Conservation (phyloP, 2,329 filamentous ascomycete genomes). For the Clarireedia paspali region DNA sequence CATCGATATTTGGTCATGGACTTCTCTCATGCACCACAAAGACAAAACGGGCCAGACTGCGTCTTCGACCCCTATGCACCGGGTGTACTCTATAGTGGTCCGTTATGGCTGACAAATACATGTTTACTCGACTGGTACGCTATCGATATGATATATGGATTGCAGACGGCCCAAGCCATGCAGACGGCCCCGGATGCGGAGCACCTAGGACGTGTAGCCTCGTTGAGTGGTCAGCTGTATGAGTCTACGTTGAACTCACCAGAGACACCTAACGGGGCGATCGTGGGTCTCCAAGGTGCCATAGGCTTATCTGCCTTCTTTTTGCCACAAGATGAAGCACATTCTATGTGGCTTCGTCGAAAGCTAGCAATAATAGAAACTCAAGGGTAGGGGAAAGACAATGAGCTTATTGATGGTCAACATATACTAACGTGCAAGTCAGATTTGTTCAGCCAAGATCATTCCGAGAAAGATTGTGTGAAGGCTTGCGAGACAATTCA, state of each 20-base stretch:
- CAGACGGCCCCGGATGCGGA: constrained; percentile 42
- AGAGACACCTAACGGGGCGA: constrained; percentile 57
- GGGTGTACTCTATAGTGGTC: constrained; percentile 60
- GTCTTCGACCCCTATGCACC: constrained; percentile 68
- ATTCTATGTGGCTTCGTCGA: constrained; percentile 71
- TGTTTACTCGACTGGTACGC: constrained; percentile 71
- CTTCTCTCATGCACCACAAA: constrained; percentile 42
- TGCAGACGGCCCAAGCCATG: constrained; percentile 56
- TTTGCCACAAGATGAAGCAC: constrained; percentile 63
- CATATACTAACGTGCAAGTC: background rate
- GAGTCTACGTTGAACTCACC: constrained; percentile 71
- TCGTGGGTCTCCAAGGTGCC: constrained; percentile 67
- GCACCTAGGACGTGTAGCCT: constrained; percentile 49
- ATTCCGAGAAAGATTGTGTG: constrained; percentile 67
- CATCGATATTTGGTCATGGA: constrained; percentile 54
- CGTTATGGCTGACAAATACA: constrained; percentile 67
- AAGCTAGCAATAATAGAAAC: constrained; percentile 74
- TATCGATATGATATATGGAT: constrained; percentile 71
- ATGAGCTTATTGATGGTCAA: background rate
- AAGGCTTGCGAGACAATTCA: constrained; percentile 63
- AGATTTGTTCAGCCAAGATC: constrained; percentile 79
- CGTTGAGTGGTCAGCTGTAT: constrained; percentile 68
- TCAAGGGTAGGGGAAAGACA: constrained; percentile 51
- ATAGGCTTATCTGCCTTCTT: constrained; percentile 72
- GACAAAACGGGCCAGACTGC: constrained; percentile 38